Evolutionary conservation across 306 rosid genomes (phyloP), one percentile per base, ranked within the genome.

Genomic region (Styphnolobium japonicum): DNA sequence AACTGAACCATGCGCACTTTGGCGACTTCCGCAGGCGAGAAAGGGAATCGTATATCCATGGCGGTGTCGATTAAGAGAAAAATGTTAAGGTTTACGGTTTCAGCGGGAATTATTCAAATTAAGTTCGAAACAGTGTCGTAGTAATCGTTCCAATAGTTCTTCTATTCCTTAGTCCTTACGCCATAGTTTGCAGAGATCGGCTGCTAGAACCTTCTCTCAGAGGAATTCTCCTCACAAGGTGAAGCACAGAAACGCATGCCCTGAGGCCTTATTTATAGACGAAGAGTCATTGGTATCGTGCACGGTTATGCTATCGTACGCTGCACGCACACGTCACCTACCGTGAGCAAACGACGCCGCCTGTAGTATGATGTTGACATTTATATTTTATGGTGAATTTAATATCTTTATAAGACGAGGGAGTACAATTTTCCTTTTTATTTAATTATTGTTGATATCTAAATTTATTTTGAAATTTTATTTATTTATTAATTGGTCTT

Each of bases 11-110:
- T 69, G 5, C 90, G 91, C 80, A 96, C 96, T 87, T 93, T 96
- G 85, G 97, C 86, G 11, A 96, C 97, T 91, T 96, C 99, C 80
- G 98, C 97, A 78, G 99, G 99, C 18, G 99, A 96, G 87, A 23
- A 93, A 0, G 99, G 98, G 70, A 96, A 96, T 19, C 99, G 91
- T 6, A 96, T 81, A 88, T 96, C 99, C 99, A 96, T 96, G 92
- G 89, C 75, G 83, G 85, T 80, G 29, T 36, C 81, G 75, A 76
- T 63, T 5, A 21, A 12, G 55, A 8, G 22, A 25, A 77, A 81
- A 83, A 77, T 83, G 48, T 55, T 51, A 80, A 51, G 76, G 78
- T 66, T 80, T 82, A 69, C 82, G 84, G 86, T 73, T 57, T 51
- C 63, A 33, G 64, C 27, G 36, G 29, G 40, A 81, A 75, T 4